Evolutionary conservation across 257 asterid species (phyloP), one percentile per base, ranked within the genome.

Genomic region (Mitragyna speciosa): DNA sequence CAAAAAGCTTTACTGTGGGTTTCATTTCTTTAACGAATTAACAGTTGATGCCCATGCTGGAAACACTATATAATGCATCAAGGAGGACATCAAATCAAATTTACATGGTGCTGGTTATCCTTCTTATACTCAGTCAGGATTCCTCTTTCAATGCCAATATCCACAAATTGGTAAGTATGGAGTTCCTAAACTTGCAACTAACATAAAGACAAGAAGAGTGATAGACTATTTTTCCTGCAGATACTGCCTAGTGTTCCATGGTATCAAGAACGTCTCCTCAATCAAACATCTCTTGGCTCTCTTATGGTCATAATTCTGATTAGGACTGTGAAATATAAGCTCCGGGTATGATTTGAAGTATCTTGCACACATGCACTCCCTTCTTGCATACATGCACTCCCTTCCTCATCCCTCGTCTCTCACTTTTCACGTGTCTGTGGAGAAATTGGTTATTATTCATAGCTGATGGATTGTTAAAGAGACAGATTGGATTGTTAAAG

Each of bases 11-110:
- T 83, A 80, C 48, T 45, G 10, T 85, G 84, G 83, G 77, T 58
- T 69, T 72, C 83, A 33, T 30, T 66, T 77, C 49, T 80, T 81
- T 65, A 73, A 72, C 82, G 83, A 76, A 83, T 80, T 15, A 70
- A 81, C 93, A 96, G 99, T 82, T 96, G 89, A 88, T 96, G 93
- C 98, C 99, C 54, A 83, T 96, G 97, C 85, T 96, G 90, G 97
- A 94, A 81, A 90, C 97, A n/a, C 86, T 96, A 19, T 96, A 96
- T 85, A 92, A 94, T 83, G 97, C 97, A 76, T 87, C 93, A 45
- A 87, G 83, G 78, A 91, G 95, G 91, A 86, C 95, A 14, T 85
- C 98, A 75, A 94, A 94, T 86, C 98, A 92, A 83, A 94, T 96
- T 48, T 94, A 96, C 83, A 94, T 96, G 98, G 97, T 96, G 86